These are phyloP conservation scores for Rusavskia elegans DNA, from an alignment of 495 filamentous ascomycete genomes.

Conservation along the genomic window DNA sequence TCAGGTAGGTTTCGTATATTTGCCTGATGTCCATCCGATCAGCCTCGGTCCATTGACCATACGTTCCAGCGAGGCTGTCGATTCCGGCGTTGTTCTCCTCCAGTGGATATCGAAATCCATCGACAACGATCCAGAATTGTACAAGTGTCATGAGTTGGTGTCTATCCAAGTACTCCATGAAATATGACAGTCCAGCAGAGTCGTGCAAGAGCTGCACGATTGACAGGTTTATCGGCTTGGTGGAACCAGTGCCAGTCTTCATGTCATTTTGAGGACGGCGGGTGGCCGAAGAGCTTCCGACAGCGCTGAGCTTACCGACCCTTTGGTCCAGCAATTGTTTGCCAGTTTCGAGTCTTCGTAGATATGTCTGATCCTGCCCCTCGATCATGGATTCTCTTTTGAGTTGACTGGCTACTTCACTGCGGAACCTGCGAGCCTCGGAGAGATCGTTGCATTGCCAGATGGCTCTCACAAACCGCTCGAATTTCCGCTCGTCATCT, in stretches of 20 bases:
- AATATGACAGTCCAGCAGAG: slow-evolving; percentile 82
- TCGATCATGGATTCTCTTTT: slow-evolving; percentile 69
- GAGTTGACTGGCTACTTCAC: slow-evolving; percentile 81
- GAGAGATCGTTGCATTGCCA: slow-evolving; percentile 82
- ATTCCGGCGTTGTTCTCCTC: slow-evolving; percentile 74
- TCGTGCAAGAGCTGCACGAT: slow-evolving; percentile 73
- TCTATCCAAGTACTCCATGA: slow-evolving; percentile 99
- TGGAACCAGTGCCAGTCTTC: slow-evolving; percentile 21
- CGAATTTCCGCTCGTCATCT: slow-evolving; percentile 84
- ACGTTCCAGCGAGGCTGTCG: slow-evolving; percentile 40
- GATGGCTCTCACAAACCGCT: slow-evolving; percentile 83
- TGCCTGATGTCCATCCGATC: slow-evolving; percentile 78
- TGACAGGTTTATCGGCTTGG: slow-evolving; percentile 51
- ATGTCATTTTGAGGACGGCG: slow-evolving; percentile 21
- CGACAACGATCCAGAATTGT: slow-evolving; percentile 97
- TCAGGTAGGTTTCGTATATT: slow-evolving; percentile 80
- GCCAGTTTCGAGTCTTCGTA: slow-evolving; percentile 78
- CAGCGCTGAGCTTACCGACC: slow-evolving; percentile 64
- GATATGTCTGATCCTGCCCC: slow-evolving; percentile 66
- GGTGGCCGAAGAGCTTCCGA: slow-evolving; percentile 32
- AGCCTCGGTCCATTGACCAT: slow-evolving; percentile 60
- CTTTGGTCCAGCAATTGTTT: slow-evolving; percentile 82
- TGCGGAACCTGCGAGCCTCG: slow-evolving; percentile 80
- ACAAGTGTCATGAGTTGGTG: slow-evolving; percentile 73
- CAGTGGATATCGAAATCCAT: slow-evolving; percentile 89